These are phyloP conservation scores for Fusarium avenaceum DNA, from an alignment of 2,329 filamentous ascomycete species.

Conservation along the genomic window DNA sequence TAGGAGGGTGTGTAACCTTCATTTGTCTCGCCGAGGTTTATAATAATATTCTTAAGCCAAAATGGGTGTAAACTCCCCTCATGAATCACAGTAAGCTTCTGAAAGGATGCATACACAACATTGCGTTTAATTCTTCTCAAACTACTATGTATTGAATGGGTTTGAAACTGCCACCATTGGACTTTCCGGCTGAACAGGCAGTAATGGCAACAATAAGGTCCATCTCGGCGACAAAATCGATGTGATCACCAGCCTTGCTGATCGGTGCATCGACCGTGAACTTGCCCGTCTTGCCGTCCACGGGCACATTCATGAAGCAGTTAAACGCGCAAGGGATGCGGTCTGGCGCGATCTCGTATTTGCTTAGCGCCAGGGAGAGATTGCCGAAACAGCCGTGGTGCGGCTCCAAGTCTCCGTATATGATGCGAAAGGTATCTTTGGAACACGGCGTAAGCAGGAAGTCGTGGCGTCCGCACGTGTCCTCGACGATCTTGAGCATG, in stretches of 20 bases:
- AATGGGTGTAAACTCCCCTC: background rate
- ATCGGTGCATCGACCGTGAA: conserved; percentile 6
- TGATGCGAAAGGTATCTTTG: conserved; percentile 19
- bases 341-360: conserved; percentile 6
- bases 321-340: conserved; percentile 15
- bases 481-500: conserved; percentile 10
- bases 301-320: conserved; percentile 16
- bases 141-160: conserved; percentile 8
- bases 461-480: conserved; percentile 15
- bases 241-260: conserved; percentile 8
- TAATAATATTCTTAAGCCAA: too few species aligned
- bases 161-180: conserved; percentile 8
- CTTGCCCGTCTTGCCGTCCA: conserved; percentile 10
- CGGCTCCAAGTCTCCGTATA: conserved; percentile 10
- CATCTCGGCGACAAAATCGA: conserved; percentile 12
- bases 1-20: too few species aligned
- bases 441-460: conserved; percentile 13
- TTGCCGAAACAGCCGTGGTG: conserved; percentile 23
- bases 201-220: conserved; percentile 14
- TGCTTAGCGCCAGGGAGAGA: background rate
- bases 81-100: background rate
- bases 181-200: conserved; percentile 11
- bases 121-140: background rate
- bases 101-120: background rate
- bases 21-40: too few species aligned